Conservation (phyloP, 2,329 filamentous ascomycete genomes). For the Sarocladium strictum region DNA sequence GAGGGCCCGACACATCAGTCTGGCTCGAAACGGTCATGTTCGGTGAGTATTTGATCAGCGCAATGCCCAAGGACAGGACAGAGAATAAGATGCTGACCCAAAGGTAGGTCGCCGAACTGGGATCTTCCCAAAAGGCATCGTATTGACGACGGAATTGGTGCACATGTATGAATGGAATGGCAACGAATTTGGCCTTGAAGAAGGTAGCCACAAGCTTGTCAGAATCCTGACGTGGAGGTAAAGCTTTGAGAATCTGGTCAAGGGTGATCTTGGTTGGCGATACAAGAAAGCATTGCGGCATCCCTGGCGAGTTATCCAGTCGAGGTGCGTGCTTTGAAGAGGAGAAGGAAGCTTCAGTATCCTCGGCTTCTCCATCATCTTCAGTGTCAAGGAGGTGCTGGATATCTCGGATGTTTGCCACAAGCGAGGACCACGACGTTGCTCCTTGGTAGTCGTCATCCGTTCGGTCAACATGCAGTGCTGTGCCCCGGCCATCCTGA, state of each 20-base stretch:
- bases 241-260: slow-evolving; percentile 23
- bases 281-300: neutral
- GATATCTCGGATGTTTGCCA: slow-evolving; percentile 36
- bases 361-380: slow-evolving; percentile 12
- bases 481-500: slow-evolving; percentile 5
- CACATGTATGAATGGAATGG: slow-evolving; percentile 32
- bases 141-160: slow-evolving; percentile 43
- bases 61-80: slow-evolving; percentile 34
- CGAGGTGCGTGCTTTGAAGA: too few relatives aligned
- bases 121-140: slow-evolving; percentile 39
- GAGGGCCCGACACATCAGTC: slow-evolving; percentile 21
- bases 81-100: slow-evolving; percentile 48
- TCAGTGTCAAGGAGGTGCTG: slow-evolving; percentile 26
- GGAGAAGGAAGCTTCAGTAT: too few relatives aligned
- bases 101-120: slow-evolving; percentile 32
- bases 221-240: slow-evolving; percentile 30
- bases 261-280: slow-evolving; percentile 16
- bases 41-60: neutral
- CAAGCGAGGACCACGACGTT: slow-evolving; percentile 35
- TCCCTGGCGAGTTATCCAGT: too few relatives aligned
- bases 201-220: slow-evolving; percentile 31
- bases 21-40: slow-evolving; percentile 22
- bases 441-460: slow-evolving; percentile 26
- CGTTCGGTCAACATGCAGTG: neutral
- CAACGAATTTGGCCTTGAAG: slow-evolving; percentile 32